Percentiles rank a stretch among this genome's conserved stretches.
Conservation (phyloP, 2,329 filamentous ascomycete species). For the Penicillium sp. region DNA sequence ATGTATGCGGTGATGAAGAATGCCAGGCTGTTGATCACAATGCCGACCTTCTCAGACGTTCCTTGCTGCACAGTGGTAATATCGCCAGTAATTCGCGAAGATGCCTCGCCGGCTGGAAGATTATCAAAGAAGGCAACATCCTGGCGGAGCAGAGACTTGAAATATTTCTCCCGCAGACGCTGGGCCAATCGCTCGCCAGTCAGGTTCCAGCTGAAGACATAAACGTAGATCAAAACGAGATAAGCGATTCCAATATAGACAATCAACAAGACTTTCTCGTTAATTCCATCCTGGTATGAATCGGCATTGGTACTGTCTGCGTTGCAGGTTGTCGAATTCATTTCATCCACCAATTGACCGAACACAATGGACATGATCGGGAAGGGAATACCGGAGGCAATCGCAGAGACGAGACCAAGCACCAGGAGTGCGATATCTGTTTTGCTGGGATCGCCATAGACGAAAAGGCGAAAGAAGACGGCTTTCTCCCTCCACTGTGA, state of each 20-base stretch:
- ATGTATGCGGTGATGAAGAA: slow-evolving; percentile 78
- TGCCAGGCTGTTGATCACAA: slow-evolving; percentile 66
- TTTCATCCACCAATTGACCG: slow-evolving; percentile 32
- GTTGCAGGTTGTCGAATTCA: slow-evolving; percentile 29
- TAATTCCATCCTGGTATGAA: slow-evolving; percentile 8
- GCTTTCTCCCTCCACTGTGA: slow-evolving; percentile 3
- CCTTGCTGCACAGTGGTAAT: slow-evolving; percentile 83
- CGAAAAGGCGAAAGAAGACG: slow-evolving; percentile 2
- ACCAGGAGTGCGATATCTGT: slow-evolving; percentile 3
- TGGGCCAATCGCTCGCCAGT: slow-evolving; percentile 68
- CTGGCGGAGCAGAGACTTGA: slow-evolving; percentile 72
- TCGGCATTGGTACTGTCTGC: background rate
- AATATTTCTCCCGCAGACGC: slow-evolving; percentile 71
- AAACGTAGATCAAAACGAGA: slow-evolving; percentile 67
- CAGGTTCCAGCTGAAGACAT: slow-evolving; percentile 81
- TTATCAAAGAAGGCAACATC: slow-evolving; percentile 86
- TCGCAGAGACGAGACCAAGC: slow-evolving; percentile 25
- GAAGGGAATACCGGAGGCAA: slow-evolving; percentile 33
- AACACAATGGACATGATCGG: slow-evolving; percentile 33
- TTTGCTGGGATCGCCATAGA: slow-evolving; percentile 9
- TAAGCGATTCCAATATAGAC: slow-evolving; percentile 72
- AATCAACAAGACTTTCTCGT: slow-evolving; percentile 7
- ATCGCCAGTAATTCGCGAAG: slow-evolving; percentile 79
- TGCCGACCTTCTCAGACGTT: slow-evolving; percentile 74
- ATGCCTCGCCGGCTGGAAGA: slow-evolving; percentile 78